Evolutionary conservation across 371 early-diverging fungal genomes (phyloP).

Genomic region (Mucor sp.): DNA sequence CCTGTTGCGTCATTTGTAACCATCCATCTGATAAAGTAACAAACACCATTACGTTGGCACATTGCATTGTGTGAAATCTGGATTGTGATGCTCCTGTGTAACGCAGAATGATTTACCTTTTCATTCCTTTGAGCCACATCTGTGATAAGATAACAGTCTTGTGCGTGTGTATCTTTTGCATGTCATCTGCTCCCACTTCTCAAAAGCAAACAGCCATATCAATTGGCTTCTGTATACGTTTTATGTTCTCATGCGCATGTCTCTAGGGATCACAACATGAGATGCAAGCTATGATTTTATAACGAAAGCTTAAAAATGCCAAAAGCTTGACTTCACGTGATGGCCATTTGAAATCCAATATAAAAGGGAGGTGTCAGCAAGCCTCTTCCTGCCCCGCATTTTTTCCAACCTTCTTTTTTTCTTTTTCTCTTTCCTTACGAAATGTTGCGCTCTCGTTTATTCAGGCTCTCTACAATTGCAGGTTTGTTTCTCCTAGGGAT

Average conservation of each 20-base stretch:
- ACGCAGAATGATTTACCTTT: not conserved
- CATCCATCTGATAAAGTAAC: too few species aligned
- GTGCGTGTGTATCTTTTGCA: not conserved
- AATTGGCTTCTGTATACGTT: not conserved
- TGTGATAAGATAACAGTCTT: not conserved
- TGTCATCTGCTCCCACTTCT: not conserved
- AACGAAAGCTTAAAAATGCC: not conserved
- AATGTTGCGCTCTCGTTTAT: conserved; percentile 13
- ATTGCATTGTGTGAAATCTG: too few species aligned
- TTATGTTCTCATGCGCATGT: not conserved
- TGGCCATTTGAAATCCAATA: not conserved
- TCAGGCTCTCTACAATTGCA: conserved; percentile 7
- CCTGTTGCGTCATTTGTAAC: too few species aligned
- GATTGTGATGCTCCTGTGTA: not conserved
- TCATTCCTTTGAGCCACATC: not conserved
- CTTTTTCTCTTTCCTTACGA: not conserved
- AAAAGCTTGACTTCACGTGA: not conserved
- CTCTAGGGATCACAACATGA: not conserved
- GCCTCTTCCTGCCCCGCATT: conserved; percentile 7
- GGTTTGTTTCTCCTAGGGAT: not conserved
- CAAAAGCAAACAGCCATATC: not conserved
- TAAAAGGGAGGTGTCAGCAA: not conserved
- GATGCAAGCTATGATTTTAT: too few species aligned
- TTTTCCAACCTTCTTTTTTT: not conserved
- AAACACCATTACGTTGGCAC: too few species aligned